These are phyloP conservation scores for Coemansia sp. DNA, from an alignment of 371 early-diverging fungal species.

Conservation along the genomic window DNA sequence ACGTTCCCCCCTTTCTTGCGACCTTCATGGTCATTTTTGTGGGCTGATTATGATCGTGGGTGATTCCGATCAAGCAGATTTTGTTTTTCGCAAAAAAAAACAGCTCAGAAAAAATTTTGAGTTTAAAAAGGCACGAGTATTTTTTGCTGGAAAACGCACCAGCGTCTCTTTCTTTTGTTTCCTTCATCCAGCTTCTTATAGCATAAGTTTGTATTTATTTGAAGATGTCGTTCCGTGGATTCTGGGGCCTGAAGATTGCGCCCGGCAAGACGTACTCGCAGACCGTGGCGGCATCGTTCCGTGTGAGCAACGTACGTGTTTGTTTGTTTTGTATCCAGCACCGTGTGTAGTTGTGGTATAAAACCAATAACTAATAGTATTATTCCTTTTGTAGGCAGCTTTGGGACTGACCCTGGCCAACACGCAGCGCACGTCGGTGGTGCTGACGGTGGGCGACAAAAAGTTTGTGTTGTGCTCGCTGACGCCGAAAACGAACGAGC, in stretches of 20 bases:
- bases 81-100: background rate
- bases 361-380: background rate
- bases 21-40: background rate
- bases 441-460: conserved; percentile 67
- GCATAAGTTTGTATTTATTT: conserved; percentile 2
- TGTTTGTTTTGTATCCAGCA: background rate
- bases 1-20: background rate
- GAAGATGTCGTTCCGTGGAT: conserved; percentile 31
- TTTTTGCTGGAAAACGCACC: background rate
- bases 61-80: conserved; percentile 1
- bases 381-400: conserved; percentile 61
- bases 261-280: conserved; percentile 73
- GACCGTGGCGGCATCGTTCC: conserved; percentile 72
- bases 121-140: background rate
- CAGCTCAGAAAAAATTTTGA: background rate
- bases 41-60: background rate
- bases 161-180: background rate
- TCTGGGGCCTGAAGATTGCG: conserved; percentile 61
- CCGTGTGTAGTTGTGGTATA: too few species aligned
- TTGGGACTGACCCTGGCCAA: conserved; percentile 57
- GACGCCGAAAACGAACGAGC: conserved; percentile 69
- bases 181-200: background rate
- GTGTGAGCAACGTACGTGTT: conserved; percentile 66
- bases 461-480: conserved; percentile 77
- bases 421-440: conserved; percentile 62